Evolutionary conservation across 225 moss, liverwort and hornwort species (phyloP), one percentile per base, ranked within the genome.

Genomic region (Sphagnum tenellum): DNA sequence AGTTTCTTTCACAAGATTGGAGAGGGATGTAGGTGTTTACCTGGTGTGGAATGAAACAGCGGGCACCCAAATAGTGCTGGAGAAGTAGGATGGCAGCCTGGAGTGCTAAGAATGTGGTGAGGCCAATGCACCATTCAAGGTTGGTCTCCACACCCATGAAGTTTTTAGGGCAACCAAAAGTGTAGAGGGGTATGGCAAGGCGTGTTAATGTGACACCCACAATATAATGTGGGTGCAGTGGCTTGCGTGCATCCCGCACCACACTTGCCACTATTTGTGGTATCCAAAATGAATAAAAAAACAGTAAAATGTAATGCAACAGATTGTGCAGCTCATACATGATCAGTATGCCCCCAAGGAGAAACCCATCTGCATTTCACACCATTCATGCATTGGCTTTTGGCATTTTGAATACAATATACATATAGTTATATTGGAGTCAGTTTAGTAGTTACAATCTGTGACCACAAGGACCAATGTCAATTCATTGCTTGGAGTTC

Each of bases 201-300:
- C 94, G 86, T 50, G 94, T 94, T 59, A 88, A 50, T 3, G 94
- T 94, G 68, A 94, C 91, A 56, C 94, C 91, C 56, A 94, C 69
- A 59, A 94, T 82, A 69, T 94, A 94, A 70, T 94, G 89, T 47
- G 91, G 91, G 47, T 94, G 94, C 62, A 94, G 82, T 49, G 94
- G 94, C 74, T 94, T 94, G 10, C 91, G 83, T 9, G 86, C 79
- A 74, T 94, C 94, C 53, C 89, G 89, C 68, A 82, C 82, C 56
- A 91, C 91, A 59, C 89, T 94, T 45, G 89, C 94, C 29, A 94
- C 86, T 65, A 94, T 94, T 81, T 94, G 94, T 45, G 94, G 94
- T 56, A 94, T 89, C 94, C 91, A 94, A 55, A 94, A 94, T 6
- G 87, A 89, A 76, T 94, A 94, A 67, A 94, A 91, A 64, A 82